phyloP scores from a whole-genome alignment of 2,329 filamentous ascomycete genomes.

The Teratosphaeria epicoccoides region DNA sequence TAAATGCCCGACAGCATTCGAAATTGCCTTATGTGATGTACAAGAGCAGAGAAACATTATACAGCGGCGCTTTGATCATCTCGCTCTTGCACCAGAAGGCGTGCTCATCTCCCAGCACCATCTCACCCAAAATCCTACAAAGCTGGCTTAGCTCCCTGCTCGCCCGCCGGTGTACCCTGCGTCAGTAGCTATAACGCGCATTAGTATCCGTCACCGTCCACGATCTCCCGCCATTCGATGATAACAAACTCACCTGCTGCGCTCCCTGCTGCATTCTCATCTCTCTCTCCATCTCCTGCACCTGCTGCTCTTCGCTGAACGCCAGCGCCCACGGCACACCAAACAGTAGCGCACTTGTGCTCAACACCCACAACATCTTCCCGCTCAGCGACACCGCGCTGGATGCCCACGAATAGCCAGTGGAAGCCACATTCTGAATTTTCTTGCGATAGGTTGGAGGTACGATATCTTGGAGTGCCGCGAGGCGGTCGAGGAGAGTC shows the following conservation, averaged over 20 bases:
- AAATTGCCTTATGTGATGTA: neutral
- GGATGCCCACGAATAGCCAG: slow-evolving; percentile 48
- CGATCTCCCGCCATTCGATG: neutral
- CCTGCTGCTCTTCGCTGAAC: slow-evolving; percentile 90
- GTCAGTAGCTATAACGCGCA: slow-evolving; percentile 14
- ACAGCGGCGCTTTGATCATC: neutral
- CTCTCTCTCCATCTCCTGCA: slow-evolving; percentile 95
- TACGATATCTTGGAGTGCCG: slow-evolving; percentile 35
- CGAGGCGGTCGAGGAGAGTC: slow-evolving; percentile 32
- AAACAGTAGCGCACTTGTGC: slow-evolving; percentile 77
- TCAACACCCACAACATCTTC: slow-evolving; percentile 82
- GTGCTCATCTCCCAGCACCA: neutral
- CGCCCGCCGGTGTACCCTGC: slow-evolving; percentile 9
- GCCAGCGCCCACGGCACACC: slow-evolving; percentile 90
- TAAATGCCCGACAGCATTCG: no score
- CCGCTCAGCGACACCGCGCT: slow-evolving; percentile 60
- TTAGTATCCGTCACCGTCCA: slow-evolving; percentile 6
- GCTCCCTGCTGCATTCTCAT: slow-evolving; percentile 91
- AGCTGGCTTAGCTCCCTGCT: slow-evolving; percentile 15
- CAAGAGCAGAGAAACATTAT: neutral
- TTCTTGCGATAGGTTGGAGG: slow-evolving; percentile 35
- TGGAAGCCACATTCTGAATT: slow-evolving; percentile 33
- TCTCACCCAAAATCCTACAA: slow-evolving; percentile 6
- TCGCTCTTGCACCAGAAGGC: neutral
- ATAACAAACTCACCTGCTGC: slow-evolving; percentile 51